A percentile compares a stretch with the other conserved stretches of the same genome.
These are phyloP conservation scores for Lipomyces chichibuensis DNA, from an alignment of 805 yeast genomes.

Conservation along the genomic window DNA sequence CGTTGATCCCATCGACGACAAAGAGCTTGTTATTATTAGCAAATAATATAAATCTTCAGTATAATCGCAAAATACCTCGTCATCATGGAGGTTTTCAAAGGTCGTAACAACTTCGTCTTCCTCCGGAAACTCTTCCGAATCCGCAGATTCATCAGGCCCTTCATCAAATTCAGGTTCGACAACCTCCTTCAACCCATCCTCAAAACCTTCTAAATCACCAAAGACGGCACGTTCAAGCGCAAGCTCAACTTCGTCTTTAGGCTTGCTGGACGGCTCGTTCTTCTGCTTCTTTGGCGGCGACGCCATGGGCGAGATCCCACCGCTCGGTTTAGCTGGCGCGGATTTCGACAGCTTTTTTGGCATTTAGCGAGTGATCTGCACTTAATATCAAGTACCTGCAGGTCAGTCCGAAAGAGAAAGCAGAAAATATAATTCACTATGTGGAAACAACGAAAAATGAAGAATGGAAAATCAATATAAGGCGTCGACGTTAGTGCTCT, in stretches of 20 bases:
- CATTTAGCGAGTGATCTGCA: not conserved
- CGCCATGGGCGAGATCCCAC: constrained; percentile 13
- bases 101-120: constrained; percentile 16
- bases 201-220: constrained; percentile 82
- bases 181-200: constrained; percentile 61
- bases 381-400: not conserved
- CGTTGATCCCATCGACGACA: constrained; percentile 38
- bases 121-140: constrained; percentile 18
- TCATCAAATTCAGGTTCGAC: constrained; percentile 31
- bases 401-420: not conserved
- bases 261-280: not conserved
- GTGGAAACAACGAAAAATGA: not conserved
- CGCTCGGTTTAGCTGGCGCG: constrained; percentile 17
- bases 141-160: constrained; percentile 18
- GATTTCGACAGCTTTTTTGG: constrained; percentile 14
- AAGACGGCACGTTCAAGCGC: constrained; percentile 81
- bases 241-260: constrained; percentile 83
- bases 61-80: constrained; percentile 8
- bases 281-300: constrained; percentile 22
- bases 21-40: constrained; percentile 17
- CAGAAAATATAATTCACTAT: not conserved
- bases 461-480: not conserved
- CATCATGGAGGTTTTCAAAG: constrained; percentile 32
- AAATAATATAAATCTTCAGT: not conserved
- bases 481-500: not conserved